Evolutionary conservation across 225 moss, liverwort and hornwort genomes (phyloP).

Genomic region (Marchantia polymorpha): DNA sequence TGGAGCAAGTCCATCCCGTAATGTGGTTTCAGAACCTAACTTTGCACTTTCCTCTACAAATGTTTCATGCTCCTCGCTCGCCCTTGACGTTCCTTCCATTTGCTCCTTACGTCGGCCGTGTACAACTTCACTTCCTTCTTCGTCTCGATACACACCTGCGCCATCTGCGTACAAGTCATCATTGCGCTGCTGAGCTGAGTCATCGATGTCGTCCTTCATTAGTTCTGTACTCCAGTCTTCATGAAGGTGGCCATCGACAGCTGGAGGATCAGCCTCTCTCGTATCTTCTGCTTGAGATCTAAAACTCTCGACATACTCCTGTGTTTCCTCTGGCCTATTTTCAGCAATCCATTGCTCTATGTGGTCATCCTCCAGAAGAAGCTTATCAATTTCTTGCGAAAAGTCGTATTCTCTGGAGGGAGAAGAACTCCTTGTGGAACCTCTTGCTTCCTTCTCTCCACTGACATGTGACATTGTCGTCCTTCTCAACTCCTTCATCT

Average conservation of each 20-base stretch:
- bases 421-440: background rate
- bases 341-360: conserved; percentile 12
- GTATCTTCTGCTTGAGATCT: background rate
- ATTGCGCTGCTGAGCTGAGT: background rate
- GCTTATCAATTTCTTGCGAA: conserved; percentile 5
- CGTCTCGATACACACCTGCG: background rate
- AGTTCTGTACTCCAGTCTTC: background rate
- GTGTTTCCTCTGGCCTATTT: background rate
- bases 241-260: background rate
- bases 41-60: background rate
- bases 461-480: background rate
- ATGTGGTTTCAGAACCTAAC: background rate
- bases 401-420: background rate
- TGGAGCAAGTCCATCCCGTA: background rate
- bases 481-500: background rate
- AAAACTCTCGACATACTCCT: background rate
- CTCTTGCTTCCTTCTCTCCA: background rate
- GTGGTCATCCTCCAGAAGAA: conserved; percentile 8
- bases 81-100: background rate
- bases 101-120: background rate
- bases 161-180: background rate
- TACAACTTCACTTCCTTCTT: background rate
- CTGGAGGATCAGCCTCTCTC: background rate
- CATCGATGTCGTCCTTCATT: background rate
- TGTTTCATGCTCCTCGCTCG: background rate